These are phyloP conservation scores for Porpolomopsis calyptriformis DNA, from an alignment of 768 basidiomycete genomes.

Conservation along the genomic window DNA sequence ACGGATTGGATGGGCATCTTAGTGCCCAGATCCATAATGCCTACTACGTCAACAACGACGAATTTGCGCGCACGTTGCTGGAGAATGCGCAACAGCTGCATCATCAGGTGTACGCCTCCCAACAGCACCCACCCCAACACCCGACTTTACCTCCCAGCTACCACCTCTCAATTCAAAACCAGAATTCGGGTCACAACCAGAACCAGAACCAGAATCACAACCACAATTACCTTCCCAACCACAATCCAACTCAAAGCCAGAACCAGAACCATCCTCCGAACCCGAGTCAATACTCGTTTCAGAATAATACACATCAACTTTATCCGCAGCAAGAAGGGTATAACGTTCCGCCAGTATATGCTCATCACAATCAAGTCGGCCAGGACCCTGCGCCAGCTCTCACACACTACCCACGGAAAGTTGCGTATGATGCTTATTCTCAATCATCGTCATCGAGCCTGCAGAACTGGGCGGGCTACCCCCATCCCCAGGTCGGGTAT, in stretches of 20 bases:
- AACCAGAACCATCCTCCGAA: conserved; percentile 1
- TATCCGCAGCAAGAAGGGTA: no score
- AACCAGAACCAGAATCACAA: neutral
- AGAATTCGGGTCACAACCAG: neutral
- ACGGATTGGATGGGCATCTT: conserved; percentile 46
- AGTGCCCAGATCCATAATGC: conserved; percentile 39
- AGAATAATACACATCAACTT: conserved; percentile 7
- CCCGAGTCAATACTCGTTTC: conserved; percentile 10
- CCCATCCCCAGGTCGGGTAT: neutral
- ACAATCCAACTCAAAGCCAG: conserved; percentile 4
- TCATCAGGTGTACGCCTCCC: conserved; percentile 14
- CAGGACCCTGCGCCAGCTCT: neutral
- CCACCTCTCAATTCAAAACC: no score
- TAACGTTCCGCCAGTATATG: no score
- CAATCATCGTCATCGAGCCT: neutral
- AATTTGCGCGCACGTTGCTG: conserved; percentile 23
- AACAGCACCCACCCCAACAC: conserved; percentile 7
- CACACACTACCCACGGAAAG: neutral
- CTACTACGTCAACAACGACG: conserved; percentile 28
- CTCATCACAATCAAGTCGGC: no score
- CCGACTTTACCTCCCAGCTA: no score
- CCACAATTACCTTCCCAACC: neutral
- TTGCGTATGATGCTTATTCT: neutral
- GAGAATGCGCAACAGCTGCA: conserved; percentile 12
- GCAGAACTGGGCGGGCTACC: neutral